These are phyloP conservation scores for Talaromyces sp. DNA, from an alignment of 2,329 filamentous ascomycete genomes.

Conservation along the genomic window DNA sequence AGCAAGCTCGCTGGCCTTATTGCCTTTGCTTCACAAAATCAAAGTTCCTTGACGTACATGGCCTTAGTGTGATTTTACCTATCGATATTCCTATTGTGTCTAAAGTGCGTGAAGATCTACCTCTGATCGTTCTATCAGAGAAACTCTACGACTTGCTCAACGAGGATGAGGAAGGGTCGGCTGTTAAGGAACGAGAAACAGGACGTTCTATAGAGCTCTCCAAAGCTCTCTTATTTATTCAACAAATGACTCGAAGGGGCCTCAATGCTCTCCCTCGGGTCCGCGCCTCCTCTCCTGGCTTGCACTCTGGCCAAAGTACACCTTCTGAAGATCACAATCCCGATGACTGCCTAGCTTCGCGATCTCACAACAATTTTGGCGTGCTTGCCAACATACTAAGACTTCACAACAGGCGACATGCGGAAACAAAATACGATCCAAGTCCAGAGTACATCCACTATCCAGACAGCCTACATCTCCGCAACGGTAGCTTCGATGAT, in stretches of 20 bases:
- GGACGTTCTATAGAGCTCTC: constrained; percentile 28
- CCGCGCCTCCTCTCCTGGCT: constrained; percentile 30
- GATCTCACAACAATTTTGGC: constrained; percentile 67
- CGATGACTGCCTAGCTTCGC: constrained; percentile 64
- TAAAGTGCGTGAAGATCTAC: constrained; percentile 35
- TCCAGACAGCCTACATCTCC: constrained; percentile 24
- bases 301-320: constrained; percentile 35
- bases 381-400: constrained; percentile 70
- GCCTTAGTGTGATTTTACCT: constrained; percentile 26
- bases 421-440: constrained; percentile 22
- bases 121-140: constrained; percentile 34
- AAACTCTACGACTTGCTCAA: constrained; percentile 30
- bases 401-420: constrained; percentile 53
- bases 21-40: constrained; percentile 13
- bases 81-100: constrained; percentile 6
- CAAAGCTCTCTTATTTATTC: constrained; percentile 34
- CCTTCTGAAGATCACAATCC: constrained; percentile 44
- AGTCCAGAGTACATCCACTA: constrained; percentile 7
- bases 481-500: constrained; percentile 32
- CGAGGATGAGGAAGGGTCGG: constrained; percentile 29
- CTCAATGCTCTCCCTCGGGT: constrained; percentile 25
- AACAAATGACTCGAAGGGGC: constrained; percentile 38
- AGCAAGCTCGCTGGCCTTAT: constrained; percentile 10
- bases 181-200: constrained; percentile 22
- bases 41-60: constrained; percentile 1